Base-by-base conservation (phyloP, 2,329 filamentous ascomycete genomes). In the Beauveria rudraprayagi region DNA sequence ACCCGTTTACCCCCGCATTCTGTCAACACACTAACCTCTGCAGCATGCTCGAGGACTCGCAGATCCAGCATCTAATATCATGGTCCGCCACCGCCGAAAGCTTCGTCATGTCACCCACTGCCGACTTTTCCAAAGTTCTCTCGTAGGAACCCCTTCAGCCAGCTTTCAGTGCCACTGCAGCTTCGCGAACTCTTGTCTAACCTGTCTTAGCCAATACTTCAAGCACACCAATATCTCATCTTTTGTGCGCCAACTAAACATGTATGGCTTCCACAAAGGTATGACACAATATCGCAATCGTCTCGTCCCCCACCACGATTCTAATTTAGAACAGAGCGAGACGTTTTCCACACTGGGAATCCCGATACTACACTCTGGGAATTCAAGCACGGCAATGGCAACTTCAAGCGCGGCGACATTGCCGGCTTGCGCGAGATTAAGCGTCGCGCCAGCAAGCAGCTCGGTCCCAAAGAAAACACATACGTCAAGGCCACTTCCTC, bases 181-280 rank as follows among this genome's bases (percentile, higher is more conserved):
- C 43, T 22, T 50, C 30, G 24, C 43, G 34, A 30, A 19, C 34
- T 28, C 40, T 34, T 30, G 30, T 47, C 43, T 63, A 46, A 56
- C 54, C 7, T 48, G 26, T 56, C n/a, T 7, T 41, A 96, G 93
- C 60, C 92, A 96, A 84, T 99, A 99, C 73, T 99, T 99, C 75
- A 99, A 99, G 71, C 94, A 99, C 73, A 99, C 93, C 67, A 99
- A 99, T 71, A 96, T 97, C 63, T 97, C 94, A 11, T 97, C 94
- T 1, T 99, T 99, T 73, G 94, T 99, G 55, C 86, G 94, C 54
- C 94, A 99, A 76, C 78, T 99, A 56, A 99, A 99, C 72, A 99
- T 99, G 94, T 99, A 99, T 69, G 94, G 94, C 7, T 99, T 99
- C 75, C 94, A 99, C 73, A 99, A 99, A 89, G 92, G 92, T 95